Base-by-base conservation (phyloP, 1,284 basidiomycete species). In the Phellopilus nigrolimitatus region DNA sequence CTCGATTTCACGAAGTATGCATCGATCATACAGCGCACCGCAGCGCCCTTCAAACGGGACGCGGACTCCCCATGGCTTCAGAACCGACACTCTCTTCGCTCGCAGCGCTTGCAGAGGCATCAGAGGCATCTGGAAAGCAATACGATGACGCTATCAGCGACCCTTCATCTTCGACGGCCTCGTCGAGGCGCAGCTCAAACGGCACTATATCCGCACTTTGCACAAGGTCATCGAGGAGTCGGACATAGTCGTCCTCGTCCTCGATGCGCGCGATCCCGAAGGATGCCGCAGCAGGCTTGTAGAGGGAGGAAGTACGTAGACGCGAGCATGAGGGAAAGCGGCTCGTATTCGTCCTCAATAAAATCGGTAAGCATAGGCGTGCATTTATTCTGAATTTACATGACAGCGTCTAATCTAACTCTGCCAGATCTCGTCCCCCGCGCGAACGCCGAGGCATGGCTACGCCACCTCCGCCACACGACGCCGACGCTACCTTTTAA, bases 401-500 rank as follows among this genome's bases (percentile, higher is more conserved):
- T 37, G n/a, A n/a, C n/a, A n/a, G n/a, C n/a, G n/a, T n/a, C n/a
- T n/a, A n/a, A n/a, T 25, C 15, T 15, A 28, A 46, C 44, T 33
- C 59, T 60, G 46, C 4, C 56, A 95, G 93, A 97, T 66, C 78
- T 99, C 3, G 86, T 99, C 2, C 93, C 95, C 2, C 78, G 83
- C 46, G 79, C 84, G 13, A 97, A 97, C 61, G 90, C 95, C 3
- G 86, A 95, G 64, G 78, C 79, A 34, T 99, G 95, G 95, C 74
- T 98, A 19, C 83, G 83, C 55, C 82, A 95, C 65, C 79, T 99
- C 4, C 84, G 94, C 10, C 90, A 97, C 65, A 84, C 88, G 13
- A 94, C 93, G 4, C 94, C 95, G 0, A 95, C 93, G 0, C 78
- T 99, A 47, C 92, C 97, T 0, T 98, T 98, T 76, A 88, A 91